Base-by-base conservation (phyloP, 768 basidiomycete genomes). In the Cystobasidiopsis lactophilus region DNA sequence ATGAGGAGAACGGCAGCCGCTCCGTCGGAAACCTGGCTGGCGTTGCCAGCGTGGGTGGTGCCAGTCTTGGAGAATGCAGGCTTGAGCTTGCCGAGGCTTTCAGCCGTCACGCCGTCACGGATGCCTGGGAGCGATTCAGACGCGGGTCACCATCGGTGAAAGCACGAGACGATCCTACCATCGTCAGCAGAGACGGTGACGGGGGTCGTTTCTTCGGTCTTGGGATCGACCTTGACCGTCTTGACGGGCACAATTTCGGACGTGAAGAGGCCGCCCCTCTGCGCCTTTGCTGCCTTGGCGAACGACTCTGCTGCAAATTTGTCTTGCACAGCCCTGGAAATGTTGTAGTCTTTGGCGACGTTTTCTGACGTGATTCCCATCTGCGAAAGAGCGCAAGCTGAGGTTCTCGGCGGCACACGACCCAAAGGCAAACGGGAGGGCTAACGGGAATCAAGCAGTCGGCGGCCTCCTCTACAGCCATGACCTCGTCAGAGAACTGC, bases 181-280 rank as follows among this genome's bases (percentile, higher is more conserved):
- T 64, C 63, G 50, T 61, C 64, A 16, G 53, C 24, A 29, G 55
- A 48, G 27, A 63, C 57, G 16, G 43, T 38, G 4, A 69, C 65
- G 41, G 66, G 64, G 56, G 69, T 68, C 57, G 68, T 68, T 37
- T 84, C 85, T 14, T 74, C 74, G 26, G 66, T 65, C 63, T 70
- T 69, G 23, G 68, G 67, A 59, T 70, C 69, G 39, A 62, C 60
- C 57, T 60, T 62, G 57, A 66, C 64, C 46, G 84, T 68, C 66
- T 79, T 77, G 54, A 95, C 70, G 1, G 91, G 86, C 31, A 93
- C 74, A 55, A 96, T 95, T 66, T 98, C 91, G 23, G 79, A 75
- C 3, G 77, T 71, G 65, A 93, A 95, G 52, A 77, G 71, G 21
- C 85, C 85, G 3, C 71, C 68, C 29, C 74, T 69, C 30, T 76